Base-by-base conservation (phyloP, 1,284 basidiomycete genomes). In the Puccinia coronata region DNA sequence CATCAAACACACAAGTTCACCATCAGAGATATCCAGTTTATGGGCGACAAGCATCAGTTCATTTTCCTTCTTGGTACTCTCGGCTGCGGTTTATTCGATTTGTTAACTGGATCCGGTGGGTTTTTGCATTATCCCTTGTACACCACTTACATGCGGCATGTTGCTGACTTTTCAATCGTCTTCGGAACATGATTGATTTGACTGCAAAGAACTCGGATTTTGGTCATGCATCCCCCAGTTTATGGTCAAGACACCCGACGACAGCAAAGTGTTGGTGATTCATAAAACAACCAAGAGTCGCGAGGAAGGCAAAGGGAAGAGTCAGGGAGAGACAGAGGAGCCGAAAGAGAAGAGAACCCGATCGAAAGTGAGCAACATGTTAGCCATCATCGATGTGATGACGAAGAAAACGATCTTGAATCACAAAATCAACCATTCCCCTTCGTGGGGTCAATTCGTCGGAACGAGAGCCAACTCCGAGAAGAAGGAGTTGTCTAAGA, bases 21-120 rank as follows among this genome's bases (percentile, higher is more conserved):
- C 20, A 39, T 72, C 31, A 25, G 23, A 41, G 72, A 74, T 61
- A 31, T 74, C 23, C 36, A 39, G 23, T 61, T 74, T 25, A 20
- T 74, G 34, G 72, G 72, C 72, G 53, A 57, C 18, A 57, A 61
- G 36, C 25, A 59, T 61, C 55, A 74, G 49, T 74, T 61, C 39
- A 61, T 74, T 39, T 74, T 74, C 47, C 20, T 57, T 43, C 57
- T 74, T 18, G 72, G 72, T 28, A 57, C 41, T 28, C 55, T 61
- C 1, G 72, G 72, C 47, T 57, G 53, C 25, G 55, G 53, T 2
- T 28, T 74, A 49, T 39, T 74, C 25, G 72, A 74, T 34, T 43
- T 74, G 34, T 28, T 74, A 49, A 74, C 55, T n/a, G 53, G 55
- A 25, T 61, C 55, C 61, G 72, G 72, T 74, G 55, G 5, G 70